Percentiles rank a stretch among this genome's conserved stretches.
Evolutionary conservation across 225 moss, liverwort and hornwort genomes (phyloP).

Genomic region (Thuidium tamariscinum): DNA sequence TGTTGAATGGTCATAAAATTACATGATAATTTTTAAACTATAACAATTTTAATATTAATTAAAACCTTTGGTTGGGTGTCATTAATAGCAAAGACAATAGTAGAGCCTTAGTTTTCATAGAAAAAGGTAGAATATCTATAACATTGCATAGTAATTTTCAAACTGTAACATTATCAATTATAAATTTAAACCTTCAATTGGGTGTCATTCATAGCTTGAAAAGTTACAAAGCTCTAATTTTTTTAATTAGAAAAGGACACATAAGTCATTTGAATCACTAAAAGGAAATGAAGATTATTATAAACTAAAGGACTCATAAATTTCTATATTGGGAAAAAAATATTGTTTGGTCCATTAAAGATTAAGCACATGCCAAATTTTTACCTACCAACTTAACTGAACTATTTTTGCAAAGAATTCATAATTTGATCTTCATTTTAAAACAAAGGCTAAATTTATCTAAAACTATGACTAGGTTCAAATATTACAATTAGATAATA

Average conservation of each 20-base stretch:
- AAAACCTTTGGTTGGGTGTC: rapidly evolving
- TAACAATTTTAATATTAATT: no score
- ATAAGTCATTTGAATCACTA: no score
- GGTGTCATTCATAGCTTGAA: not conserved
- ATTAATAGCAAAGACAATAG: not conserved
- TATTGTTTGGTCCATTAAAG: no score
- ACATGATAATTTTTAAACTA: rapidly evolving
- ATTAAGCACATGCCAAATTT: not conserved
- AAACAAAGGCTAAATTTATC: not conserved
- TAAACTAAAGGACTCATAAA: no score
- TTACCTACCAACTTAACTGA: not conserved
- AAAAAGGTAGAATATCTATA: not conserved
- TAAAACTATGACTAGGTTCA: not conserved
- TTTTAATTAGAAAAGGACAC: rapidly evolving
- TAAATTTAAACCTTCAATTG: no score
- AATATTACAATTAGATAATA: not conserved
- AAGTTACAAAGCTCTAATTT: no score
- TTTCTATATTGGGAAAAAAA: no score
- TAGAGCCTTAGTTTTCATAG: not conserved
- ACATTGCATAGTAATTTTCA: not conserved
- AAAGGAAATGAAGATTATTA: no score
- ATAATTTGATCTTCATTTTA: not conserved
- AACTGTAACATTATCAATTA: not conserved
- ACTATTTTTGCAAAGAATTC: not conserved
- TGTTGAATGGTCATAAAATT: not conserved